phyloP scores from a whole-genome alignment of 1,139 yeast species.

The Trichomonascaceae sp. region DNA sequence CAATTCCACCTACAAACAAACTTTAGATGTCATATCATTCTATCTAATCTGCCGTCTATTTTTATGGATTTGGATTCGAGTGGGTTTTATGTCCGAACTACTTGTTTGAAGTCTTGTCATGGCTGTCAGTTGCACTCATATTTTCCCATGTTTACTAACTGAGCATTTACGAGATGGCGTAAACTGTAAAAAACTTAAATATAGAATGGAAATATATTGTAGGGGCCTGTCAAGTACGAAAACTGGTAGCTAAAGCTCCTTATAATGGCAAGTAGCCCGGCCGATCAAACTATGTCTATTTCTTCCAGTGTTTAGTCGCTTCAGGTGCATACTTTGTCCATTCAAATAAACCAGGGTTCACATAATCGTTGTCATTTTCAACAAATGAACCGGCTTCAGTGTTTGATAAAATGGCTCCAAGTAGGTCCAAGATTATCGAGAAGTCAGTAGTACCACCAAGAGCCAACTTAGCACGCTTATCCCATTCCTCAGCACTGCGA shows the following conservation, averaged over 20 bases:
- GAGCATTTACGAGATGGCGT: constrained; percentile 8
- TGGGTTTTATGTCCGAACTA: constrained; percentile 68
- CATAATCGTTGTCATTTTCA: constrained; percentile 42
- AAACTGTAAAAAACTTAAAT: no score
- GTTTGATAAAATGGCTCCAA: constrained; percentile 24
- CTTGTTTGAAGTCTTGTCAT: constrained; percentile 73
- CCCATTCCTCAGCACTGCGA: constrained; percentile 32
- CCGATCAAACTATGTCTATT: background rate
- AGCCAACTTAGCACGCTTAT: constrained; percentile 30
- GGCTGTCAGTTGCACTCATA: constrained; percentile 65
- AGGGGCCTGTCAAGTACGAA: no score
- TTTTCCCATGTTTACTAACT: constrained; percentile 50
- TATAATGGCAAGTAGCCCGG: background rate
- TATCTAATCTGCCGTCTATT: constrained; percentile 52
- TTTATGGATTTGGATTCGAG: constrained; percentile 45
- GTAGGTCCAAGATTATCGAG: constrained; percentile 10
- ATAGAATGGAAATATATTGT: no score
- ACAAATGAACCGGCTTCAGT: constrained; percentile 40
- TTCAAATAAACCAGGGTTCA: constrained; percentile 52
- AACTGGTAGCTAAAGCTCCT: no score
- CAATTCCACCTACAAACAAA: constrained; percentile 78
- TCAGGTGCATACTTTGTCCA: constrained; percentile 36
- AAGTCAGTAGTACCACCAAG: constrained; percentile 11
- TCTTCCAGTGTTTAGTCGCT: constrained; percentile 11
- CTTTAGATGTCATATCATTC: constrained; percentile 57